Conservation (phyloP, 305 asterid genomes). For the Solanum hybrid region DNA sequence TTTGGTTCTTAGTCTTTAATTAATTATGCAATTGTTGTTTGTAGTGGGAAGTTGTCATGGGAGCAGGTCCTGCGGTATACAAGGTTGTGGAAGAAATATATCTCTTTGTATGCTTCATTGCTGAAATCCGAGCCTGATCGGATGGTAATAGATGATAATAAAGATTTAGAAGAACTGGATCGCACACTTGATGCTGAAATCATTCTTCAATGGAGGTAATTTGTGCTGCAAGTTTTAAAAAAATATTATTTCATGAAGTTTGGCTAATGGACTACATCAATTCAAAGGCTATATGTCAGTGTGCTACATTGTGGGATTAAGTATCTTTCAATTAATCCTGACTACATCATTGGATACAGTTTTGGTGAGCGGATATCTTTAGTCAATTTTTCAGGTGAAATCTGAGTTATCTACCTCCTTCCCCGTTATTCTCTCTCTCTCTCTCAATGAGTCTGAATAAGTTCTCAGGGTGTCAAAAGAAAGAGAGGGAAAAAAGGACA, state of each 20-base stretch:
- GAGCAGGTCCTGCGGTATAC: conserved; percentile 79
- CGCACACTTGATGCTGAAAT: conserved; percentile 79
- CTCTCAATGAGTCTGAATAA: not conserved
- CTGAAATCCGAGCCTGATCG: conserved; percentile 76
- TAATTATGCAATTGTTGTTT: conserved; percentile 14
- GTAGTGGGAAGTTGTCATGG: conserved; percentile 89
- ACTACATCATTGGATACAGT: not conserved
- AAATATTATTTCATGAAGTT: not conserved
- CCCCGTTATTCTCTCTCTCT: not conserved
- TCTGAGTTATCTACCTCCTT: not conserved
- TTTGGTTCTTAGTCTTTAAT: not conserved
- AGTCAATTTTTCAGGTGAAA: not conserved
- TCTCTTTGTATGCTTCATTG: conserved; percentile 69
- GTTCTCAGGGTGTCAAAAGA: not conserved
- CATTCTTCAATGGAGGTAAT: conserved; percentile 93
- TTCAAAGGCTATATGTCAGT: not conserved
- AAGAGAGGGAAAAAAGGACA: not conserved
- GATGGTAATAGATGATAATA: conserved; percentile 54
- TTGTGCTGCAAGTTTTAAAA: not conserved
- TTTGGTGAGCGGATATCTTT: not conserved
- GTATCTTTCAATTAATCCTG: not conserved
- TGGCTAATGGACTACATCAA: not conserved
- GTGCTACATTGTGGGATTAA: not conserved
- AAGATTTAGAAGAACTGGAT: conserved; percentile 82
- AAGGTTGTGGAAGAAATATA: conserved; percentile 72